Conservation (phyloP, 441 rosid genomes). For the Macaranga tanarius region DNA sequence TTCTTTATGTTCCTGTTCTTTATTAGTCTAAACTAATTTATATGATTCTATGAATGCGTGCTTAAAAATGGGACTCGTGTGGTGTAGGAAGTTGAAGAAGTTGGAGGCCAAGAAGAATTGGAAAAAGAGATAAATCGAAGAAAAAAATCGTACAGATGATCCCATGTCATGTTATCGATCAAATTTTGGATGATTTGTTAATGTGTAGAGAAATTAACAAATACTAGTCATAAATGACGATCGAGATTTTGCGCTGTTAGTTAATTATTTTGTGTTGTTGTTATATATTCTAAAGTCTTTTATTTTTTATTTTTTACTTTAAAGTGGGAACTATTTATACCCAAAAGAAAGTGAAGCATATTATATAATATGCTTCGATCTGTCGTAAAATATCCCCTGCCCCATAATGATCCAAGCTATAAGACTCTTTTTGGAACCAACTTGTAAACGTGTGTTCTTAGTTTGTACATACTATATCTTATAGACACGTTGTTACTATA, state of each 20-base stretch:
- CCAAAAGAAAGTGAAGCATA: no score
- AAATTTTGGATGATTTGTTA: conserved; percentile 13
- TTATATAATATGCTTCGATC: no score
- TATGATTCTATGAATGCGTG: not conserved
- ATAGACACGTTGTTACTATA: not conserved
- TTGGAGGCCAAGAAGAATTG: conserved; percentile 77
- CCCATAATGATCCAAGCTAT: not conserved
- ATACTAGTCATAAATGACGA: not conserved
- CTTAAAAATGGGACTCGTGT: not conserved
- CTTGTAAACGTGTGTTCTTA: not conserved
- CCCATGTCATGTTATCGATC: no score
- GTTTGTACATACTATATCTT: not conserved
- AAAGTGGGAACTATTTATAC: no score
- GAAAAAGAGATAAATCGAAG: conserved; percentile 71
- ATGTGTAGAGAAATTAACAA: conserved; percentile 12
- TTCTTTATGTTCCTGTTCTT: no score
- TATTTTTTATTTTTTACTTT: no score
- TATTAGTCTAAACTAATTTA: not conserved
- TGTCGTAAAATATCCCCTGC: not conserved
- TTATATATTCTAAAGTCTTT: no score
- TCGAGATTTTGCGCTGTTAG: not conserved
- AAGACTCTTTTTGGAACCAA: not conserved
- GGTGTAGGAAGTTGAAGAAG: conserved; percentile 80
- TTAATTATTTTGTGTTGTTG: not conserved
- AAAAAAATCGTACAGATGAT: conserved; percentile 38